phyloP scores from a whole-genome alignment of 495 filamentous ascomycete genomes.

The Pyrenula aspistea region DNA sequence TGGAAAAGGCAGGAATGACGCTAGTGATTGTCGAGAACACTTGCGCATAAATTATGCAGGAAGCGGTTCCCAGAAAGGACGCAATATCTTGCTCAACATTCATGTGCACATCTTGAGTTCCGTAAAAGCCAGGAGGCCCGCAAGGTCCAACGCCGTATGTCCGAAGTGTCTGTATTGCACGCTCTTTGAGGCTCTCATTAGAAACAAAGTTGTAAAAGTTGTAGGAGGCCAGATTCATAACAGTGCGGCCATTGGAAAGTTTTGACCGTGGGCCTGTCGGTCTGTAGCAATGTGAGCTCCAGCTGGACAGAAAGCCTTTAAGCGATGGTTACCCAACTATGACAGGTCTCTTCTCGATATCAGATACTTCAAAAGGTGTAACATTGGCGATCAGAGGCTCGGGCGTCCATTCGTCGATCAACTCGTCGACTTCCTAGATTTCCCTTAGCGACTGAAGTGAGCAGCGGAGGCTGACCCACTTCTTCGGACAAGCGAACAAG shows the following conservation, averaged over 20 bases:
- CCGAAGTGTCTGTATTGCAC: conserved; percentile 83
- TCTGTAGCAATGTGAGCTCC: conserved; percentile 25
- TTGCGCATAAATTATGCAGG: conserved; percentile 90
- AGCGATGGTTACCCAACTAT: conserved; percentile 61
- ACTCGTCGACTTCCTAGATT: conserved; percentile 81
- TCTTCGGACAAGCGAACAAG: conserved; percentile 83
- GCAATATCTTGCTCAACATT: conserved; percentile 92
- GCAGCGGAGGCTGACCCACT: conserved; percentile 28
- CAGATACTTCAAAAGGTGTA: conserved; percentile 62
- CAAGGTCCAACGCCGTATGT: conserved; percentile 95
- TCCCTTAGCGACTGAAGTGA: too few relatives aligned
- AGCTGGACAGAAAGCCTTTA: conserved; percentile 1
- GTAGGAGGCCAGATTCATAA: conserved; percentile 82
- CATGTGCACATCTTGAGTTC: conserved; percentile 96
- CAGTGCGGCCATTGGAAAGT: conserved; percentile 77
- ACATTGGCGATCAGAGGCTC: conserved; percentile 73
- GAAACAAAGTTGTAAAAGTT: conserved; percentile 95
- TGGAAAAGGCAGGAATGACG: conserved; percentile 92
- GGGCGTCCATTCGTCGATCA: conserved; percentile 93
- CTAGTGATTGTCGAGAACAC: conserved; percentile 88
- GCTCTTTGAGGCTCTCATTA: conserved; percentile 85
- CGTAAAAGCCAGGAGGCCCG: conserved; percentile 94
- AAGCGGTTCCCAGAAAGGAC: conserved; percentile 68
- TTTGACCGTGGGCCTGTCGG: conserved; percentile 85
- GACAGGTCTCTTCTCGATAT: conserved; percentile 74